A percentile compares a stretch with the other conserved stretches of the same genome.
These are phyloP conservation scores for Lentinula novae-zelandiae DNA, from an alignment of 1,284 basidiomycete species.

Conservation along the genomic window DNA sequence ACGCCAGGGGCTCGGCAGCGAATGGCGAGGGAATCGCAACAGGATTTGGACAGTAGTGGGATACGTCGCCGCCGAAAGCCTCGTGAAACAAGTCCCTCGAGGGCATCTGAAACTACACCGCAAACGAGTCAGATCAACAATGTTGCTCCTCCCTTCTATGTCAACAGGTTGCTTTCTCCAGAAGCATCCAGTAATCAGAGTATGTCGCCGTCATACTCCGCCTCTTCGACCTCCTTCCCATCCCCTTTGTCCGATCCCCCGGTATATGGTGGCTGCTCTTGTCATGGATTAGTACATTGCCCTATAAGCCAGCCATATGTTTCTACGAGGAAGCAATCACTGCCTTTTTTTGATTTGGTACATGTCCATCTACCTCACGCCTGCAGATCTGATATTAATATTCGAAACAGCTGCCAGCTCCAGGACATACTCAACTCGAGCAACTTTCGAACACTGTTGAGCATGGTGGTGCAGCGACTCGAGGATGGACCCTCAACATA, in stretches of 20 bases:
- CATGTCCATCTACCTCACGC: neutral
- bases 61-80: conserved; percentile 35
- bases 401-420: neutral
- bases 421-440: neutral
- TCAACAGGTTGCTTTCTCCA: conserved; percentile 5
- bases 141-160: neutral
- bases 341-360: neutral
- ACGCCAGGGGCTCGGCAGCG: conserved; percentile 69
- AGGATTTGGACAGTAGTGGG: conserved; percentile 22
- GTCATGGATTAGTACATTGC: conserved; percentile 17
- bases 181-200: conserved; percentile 19
- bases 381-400: neutral
- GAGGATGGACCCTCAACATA: conserved; percentile 11
- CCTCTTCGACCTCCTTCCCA: neutral
- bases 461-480: neutral
- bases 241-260: neutral
- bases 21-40: conserved; percentile 34
- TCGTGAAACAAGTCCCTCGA: conserved; percentile 20
- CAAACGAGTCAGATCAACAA: neutral
- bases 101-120: neutral
- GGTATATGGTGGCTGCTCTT: conserved; percentile 14
- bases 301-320: conserved; percentile 4
- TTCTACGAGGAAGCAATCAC: neutral
- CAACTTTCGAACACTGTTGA: neutral
- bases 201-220: conserved; percentile 12